Base-by-base conservation (phyloP, 257 asterid species). In the Nicotiana benthamiana region DNA sequence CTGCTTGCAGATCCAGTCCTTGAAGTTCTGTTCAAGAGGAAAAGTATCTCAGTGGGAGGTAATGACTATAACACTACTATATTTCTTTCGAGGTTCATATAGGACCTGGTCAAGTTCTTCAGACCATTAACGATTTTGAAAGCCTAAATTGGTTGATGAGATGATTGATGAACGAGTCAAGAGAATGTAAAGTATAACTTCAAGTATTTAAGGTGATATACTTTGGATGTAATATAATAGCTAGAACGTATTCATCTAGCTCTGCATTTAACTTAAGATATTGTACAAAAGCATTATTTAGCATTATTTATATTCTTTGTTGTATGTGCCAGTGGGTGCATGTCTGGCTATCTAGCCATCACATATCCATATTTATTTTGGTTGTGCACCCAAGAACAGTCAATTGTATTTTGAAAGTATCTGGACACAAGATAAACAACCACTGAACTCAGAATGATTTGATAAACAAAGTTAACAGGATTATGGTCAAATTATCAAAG, bases 1-100 rank as follows among this genome's bases (percentile, higher is more conserved):
- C 97, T 1, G 95, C 93, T 83, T 93, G 98, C 51, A 92, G 87
- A 86, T 94, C 97, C 64, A 92, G 91, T 75, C 93, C 93, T 84
- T 89, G 83, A 52, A 93, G 93, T 88, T 92, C 98, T 94, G 94
- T 66, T 36, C 77, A 87, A 68, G 2, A 62, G 34, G 43, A 43
- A 40, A 79, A 63, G 16, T 18, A 61, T 40, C 9, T 64, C 77
- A 80, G 78, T 66, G 66, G 78, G 48, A 52, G 36, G 12, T n/a
- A 18, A 65, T 52, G 52, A 27, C 20, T 51, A 53, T 12, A 48
- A 63, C 13, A 46, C 17, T 62, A 46, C 6, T 62, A 5, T 4
- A 26, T 63, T 48, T 70, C 83, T 72, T 40, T 43, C 59, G 16
- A 46, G 59, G 59, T 46, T 72, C 77, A 13, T 72, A 13, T 13